Base-by-base conservation (phyloP, 305 asterid genomes). In the Ajuga reptans region DNA sequence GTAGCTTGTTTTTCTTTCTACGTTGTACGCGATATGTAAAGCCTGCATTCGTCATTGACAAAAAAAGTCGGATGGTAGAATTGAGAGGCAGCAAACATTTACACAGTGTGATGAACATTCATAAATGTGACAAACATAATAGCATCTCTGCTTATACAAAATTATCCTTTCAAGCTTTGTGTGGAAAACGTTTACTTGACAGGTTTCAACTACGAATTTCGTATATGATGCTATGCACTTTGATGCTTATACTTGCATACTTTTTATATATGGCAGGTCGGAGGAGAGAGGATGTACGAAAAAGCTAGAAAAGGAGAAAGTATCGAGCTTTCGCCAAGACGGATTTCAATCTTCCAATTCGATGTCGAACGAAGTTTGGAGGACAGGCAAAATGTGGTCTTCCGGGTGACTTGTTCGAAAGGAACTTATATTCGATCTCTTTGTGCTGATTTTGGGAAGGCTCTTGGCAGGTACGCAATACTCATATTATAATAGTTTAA, bases 221-320 rank as follows among this genome's bases (percentile, higher is more conserved):
- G n/a, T 27, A 27, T 27, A 3, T 3, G 31, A 27, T 27, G 31
- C 3, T 17, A 15, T 46, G 72, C 17, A 12, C 17, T 33, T 69
- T 42, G 14, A 16, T 29, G 49, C 4, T 43, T 51, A 21, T 33
- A 27, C 49, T 51, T 62, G 12, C 54, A 53, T 68, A 16, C 36
- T 61, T 37, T 47, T 34, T 56, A 10, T 34, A 50, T 52, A 31
- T 80, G 68, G 49, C 76, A 92, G 98, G 96, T 92, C 71, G 95
- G 97, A 10, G 98, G 97, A 72, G 95, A 85, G 78, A 86, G 86
- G 83, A 83, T 89, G 98, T 92, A 92, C 49, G 96, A 92, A 31
- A 92, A 89, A 82, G 98, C 98, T 69, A 85, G 98, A 80, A 90
- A 85, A 82, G 98, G 98, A 66, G 98, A 92, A 81, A 88, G 83